A percentile compares a stretch with the other conserved stretches of the same genome.
phyloP scores from a whole-genome alignment of 1,284 basidiomycete genomes.

The Xanthoconium separans region DNA sequence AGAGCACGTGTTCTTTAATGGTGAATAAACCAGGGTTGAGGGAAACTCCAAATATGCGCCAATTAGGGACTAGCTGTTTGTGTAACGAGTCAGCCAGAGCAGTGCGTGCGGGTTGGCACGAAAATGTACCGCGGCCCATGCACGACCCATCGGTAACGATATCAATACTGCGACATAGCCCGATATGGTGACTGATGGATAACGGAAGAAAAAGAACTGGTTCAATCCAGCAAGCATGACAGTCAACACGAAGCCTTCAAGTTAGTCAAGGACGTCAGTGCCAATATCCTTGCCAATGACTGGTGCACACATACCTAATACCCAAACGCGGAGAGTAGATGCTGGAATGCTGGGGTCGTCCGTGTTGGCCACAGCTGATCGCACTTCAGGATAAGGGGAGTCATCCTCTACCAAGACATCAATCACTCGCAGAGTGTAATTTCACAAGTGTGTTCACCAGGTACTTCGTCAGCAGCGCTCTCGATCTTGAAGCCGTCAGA shows the following conservation, averaged over 20 bases:
- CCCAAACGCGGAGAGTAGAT: constrained; percentile 65
- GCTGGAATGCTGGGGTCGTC: constrained; percentile 65
- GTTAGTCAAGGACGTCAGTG: not conserved
- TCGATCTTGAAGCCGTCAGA: constrained; percentile 71
- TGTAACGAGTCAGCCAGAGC: not conserved
- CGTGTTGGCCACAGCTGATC: constrained; percentile 73
- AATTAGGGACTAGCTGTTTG: constrained; percentile 47
- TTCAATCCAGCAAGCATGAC: constrained; percentile 61
- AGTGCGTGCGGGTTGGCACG: not conserved
- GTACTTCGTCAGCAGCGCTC: constrained; percentile 37
- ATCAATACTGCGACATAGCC: constrained; percentile 62
- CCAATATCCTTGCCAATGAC: too few relatives aligned
- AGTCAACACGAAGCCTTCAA: constrained; percentile 46
- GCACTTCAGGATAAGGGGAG: constrained; percentile 73
- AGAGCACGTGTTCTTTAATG: constrained; percentile 69
- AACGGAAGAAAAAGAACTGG: constrained; percentile 69
- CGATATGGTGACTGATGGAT: constrained; percentile 51
- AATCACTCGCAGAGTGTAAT: not conserved
- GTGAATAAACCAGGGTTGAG: constrained; percentile 73
- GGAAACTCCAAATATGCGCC: constrained; percentile 53
- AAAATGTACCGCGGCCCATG: constrained; percentile 47
- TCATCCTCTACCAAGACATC: constrained; percentile 42
- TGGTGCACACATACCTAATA: constrained; percentile 42
- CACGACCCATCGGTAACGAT: constrained; percentile 61
- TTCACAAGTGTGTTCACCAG: constrained; percentile 22